Evolutionary conservation across 208 protist species (phyloP).

Genomic region (Phytomonas francai): DNA sequence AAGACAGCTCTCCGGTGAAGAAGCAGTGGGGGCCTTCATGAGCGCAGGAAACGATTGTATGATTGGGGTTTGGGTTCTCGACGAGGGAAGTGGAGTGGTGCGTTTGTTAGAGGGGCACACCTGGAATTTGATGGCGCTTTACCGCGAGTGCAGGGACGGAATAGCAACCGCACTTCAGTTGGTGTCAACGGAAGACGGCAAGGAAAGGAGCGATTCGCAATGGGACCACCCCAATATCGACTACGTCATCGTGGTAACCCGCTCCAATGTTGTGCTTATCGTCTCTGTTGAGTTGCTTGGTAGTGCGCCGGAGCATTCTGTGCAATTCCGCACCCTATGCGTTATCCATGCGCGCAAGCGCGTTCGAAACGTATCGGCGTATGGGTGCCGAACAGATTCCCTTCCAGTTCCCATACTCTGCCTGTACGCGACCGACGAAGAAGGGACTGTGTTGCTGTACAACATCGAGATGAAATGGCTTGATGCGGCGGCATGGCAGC

Average conservation of each 20-base stretch:
- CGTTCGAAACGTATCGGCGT: slow-evolving; percentile 20
- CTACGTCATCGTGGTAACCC: slow-evolving; percentile 35
- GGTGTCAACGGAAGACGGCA: too few relatives aligned
- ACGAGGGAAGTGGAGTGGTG: slow-evolving; percentile 10
- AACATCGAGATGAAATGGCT: slow-evolving; percentile 70
- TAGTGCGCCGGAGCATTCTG: too few relatives aligned
- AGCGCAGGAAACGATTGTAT: slow-evolving; percentile 69
- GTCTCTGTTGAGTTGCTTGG: slow-evolving; percentile 18
- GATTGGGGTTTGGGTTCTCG: slow-evolving; percentile 44
- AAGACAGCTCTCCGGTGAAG: neutral
- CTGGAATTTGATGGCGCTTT: too few relatives aligned
- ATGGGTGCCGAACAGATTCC: slow-evolving; percentile 20
- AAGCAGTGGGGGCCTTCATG: slow-evolving; percentile 16
- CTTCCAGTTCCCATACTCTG: slow-evolving; percentile 39
- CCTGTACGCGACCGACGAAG: slow-evolving; percentile 42
- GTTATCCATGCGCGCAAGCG: slow-evolving; percentile 20
- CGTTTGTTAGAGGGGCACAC: too few relatives aligned
- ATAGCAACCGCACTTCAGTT: too few relatives aligned
- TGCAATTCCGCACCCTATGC: too few relatives aligned
- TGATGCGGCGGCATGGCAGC: slow-evolving; percentile 19
- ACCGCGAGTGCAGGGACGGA: too few relatives aligned
- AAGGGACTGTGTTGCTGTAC: slow-evolving; percentile 61
- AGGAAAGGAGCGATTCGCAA: too few relatives aligned
- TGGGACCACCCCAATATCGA: too few relatives aligned
- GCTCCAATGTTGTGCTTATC: slow-evolving; percentile 17